Base-by-base conservation (phyloP, 1,284 basidiomycete species). In the Fistulinella staudtii region DNA sequence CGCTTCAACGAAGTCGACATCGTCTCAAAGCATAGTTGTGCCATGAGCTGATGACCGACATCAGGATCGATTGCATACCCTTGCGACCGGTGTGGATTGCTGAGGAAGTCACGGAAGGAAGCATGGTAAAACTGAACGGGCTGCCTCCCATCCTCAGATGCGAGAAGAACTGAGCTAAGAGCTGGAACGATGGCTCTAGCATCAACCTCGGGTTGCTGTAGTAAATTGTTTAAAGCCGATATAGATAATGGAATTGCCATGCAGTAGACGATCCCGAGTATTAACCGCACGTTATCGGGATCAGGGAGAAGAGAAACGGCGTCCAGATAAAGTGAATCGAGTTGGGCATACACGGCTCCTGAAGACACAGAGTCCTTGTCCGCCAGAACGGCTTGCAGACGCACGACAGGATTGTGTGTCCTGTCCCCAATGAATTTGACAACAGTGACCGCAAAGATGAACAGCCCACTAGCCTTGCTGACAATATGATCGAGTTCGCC, bases 371-470 rank as follows among this genome's bases (percentile, higher is more conserved):
- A n/a, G n/a, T n/a, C 22, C 22, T 11, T 49, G n/a, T 49, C 46
- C 11, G 37, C 50, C 29, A 53, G 29, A 10, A 54, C 38, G 3
- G 34, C 36, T 39, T 49, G 46, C 11, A 54, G 53, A 21, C 46
- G 53, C 13, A 44, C 21, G n/a, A 39, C 22, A 7, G 46, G 46
- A 31, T 51, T 47, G 37, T 51, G 50, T 15, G 37, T 10, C 21
- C 43, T 35, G 23, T 47, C 45, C 17, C 45, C 51, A 17, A 60
- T 41, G 33, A 60, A 58, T 35, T 55, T 58, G 45, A 53, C 46
- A 4, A 54, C 53, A 1, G 58, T 61, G 15, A 54, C 25, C 1
- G 58, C 53, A 36, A 54, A 61, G 15, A 61, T 61, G 29, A 61
- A 61, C 1, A 60, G 44, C 15, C 55, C 56, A 2, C 41, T 40